Conservation (phyloP, 2,329 filamentous ascomycete species). For the Aureobasidium subglaciale region DNA sequence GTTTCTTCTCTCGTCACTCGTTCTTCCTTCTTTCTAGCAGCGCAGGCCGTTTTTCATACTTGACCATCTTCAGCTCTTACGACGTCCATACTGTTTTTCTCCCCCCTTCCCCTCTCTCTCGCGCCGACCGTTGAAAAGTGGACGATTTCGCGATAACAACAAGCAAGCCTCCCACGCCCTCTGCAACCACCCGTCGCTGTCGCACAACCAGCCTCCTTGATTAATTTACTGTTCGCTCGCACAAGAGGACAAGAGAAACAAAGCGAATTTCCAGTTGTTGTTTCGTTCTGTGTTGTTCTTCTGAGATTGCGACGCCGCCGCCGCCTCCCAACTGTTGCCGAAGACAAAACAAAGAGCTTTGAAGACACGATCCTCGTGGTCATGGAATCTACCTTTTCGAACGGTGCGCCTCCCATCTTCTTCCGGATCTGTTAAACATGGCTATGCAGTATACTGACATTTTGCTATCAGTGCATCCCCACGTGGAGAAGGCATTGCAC, state of each 20-base stretch:
- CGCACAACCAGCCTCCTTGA: conserved; percentile 5
- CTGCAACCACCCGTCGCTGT: background rate
- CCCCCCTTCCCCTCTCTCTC: conserved; percentile 6
- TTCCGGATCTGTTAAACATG: background rate
- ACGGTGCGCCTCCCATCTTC: background rate
- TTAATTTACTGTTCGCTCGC: background rate
- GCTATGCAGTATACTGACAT: conserved; percentile 7
- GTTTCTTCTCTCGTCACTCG: conserved; percentile 8
- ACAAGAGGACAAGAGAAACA: background rate
- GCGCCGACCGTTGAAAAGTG: conserved; percentile 9
- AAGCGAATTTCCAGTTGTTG: background rate
- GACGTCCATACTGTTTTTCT: background rate
- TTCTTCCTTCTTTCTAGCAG: background rate
- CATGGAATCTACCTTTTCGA: conserved; percentile 9
- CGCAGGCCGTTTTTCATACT: conserved; percentile 10
- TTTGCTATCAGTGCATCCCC: conserved; percentile 8
- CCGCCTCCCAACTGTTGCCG: background rate
- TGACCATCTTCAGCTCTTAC: background rate
- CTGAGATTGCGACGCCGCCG: background rate
- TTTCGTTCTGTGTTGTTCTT: background rate
- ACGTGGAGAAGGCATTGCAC: conserved; percentile 22
- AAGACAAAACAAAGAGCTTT: background rate
- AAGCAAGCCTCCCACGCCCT: background rate
- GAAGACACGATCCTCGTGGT: background rate
- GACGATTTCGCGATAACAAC: background rate